These are phyloP conservation scores for Ophiostoma triangulosporum DNA, from an alignment of 2,329 filamentous ascomycete species.

Conservation along the genomic window DNA sequence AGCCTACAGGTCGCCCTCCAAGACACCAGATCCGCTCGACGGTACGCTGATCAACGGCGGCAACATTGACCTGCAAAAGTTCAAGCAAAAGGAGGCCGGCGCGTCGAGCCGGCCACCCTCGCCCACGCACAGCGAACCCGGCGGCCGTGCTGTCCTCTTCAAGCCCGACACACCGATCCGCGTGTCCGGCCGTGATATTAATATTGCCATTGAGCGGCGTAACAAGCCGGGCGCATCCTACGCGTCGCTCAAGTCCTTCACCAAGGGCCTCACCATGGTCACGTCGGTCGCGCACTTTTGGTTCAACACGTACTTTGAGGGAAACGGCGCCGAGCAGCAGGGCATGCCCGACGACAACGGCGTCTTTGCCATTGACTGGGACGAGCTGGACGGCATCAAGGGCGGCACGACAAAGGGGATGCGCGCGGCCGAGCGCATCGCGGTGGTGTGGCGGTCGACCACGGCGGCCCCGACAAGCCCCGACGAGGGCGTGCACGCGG, in stretches of 20 bases:
- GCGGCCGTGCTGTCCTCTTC: conserved; percentile 51
- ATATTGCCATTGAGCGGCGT: conserved; percentile 76
- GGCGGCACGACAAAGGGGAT: conserved; percentile 73
- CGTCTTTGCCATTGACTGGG: conserved; percentile 45
- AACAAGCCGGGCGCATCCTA: conserved; percentile 45
- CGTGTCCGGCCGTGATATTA: conserved; percentile 72
- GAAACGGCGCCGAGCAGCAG: conserved; percentile 55
- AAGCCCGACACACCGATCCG: conserved; percentile 55
- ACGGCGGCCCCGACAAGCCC: conserved; percentile 14
- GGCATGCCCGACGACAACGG: conserved; percentile 50
- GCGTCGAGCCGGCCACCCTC: background rate
- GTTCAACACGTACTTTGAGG: conserved; percentile 95
- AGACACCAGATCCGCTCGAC: background rate
- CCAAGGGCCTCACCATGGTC: conserved; percentile 73
- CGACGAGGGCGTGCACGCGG: conserved; percentile 27
- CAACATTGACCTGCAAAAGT: background rate
- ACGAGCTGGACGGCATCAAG: conserved; percentile 84
- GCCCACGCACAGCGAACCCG: background rate
- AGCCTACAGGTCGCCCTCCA: background rate
- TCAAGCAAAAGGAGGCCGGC: background rate
- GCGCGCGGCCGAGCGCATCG: conserved; percentile 65
- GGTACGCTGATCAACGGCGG: background rate
- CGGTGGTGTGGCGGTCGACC: conserved; percentile 64
- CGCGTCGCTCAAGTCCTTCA: background rate
- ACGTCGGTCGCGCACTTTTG: conserved; percentile 89